Base-by-base conservation (phyloP, 1,139 yeast genomes). In the Yamadazyma songkhlaensis region DNA sequence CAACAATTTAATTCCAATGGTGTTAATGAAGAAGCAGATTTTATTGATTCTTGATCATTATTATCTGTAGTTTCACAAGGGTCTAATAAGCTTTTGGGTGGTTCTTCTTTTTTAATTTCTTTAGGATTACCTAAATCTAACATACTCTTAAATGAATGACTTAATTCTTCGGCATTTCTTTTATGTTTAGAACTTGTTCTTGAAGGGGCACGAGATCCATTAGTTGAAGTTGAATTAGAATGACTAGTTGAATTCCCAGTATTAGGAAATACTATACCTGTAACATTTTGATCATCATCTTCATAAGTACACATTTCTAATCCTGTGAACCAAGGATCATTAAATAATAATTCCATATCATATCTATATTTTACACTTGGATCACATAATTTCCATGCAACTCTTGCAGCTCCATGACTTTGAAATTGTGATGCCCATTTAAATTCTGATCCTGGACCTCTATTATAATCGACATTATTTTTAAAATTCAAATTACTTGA, bases 331-430 rank as follows among this genome's bases (percentile, higher is more conserved):
- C 87, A 84, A 3, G 83, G 79, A 51, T 84, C 89, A 7, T 62
- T 51, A 44, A 81, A 77, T 29, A 84, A 59, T 28, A 68, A 67
- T 1, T 73, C 70, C 48, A 84, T 51, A 17, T 74, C 68, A 55
- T 80, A 79, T 44, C 94, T 65, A 8, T 75, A 62, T 2, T 48
- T 53, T 0, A 72, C 64, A 22, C 77, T 65, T 6, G 88, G 87
- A 51, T 84, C 89, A 51, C 85, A 79, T 39, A 84, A 62, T 54
- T 84, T 75, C 89, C 90, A 83, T 6, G 88, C 87, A 6, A 79
- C 79, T 47, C 89, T 68, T 3, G 86, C 71, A 12, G 83, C 82
- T 13, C 80, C 80, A 1, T 74, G 56, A 35, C 72, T 68, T 23
- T 74, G 77, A 56, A 83, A 81, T 40, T 74, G 77, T 32, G 75